Percentiles rank a stretch among this genome's conserved stretches.
Conservation (phyloP, 2,329 filamentous ascomycete species). For the Dactylellina leptospora region DNA sequence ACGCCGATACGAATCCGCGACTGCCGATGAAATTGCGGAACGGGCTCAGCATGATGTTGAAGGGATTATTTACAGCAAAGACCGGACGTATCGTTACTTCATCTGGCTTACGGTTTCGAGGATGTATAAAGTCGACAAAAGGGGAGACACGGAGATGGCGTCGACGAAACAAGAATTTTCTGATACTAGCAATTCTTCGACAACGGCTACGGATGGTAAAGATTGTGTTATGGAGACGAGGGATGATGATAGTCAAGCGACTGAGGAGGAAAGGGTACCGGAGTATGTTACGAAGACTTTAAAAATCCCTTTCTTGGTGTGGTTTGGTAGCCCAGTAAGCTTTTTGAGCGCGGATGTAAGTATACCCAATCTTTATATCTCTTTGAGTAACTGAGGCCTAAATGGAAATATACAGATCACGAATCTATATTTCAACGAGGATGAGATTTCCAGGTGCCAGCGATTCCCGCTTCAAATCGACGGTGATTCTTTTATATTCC, state of each 20-base stretch:
- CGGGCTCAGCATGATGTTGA: constrained; percentile 11
- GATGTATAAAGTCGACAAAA: constrained; percentile 2
- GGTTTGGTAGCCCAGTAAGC: constrained; percentile 35
- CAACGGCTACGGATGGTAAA: not conserved
- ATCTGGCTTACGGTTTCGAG: constrained; percentile 30
- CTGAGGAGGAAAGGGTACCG: not conserved
- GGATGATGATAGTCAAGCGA: not conserved
- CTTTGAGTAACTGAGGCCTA: too few species aligned
- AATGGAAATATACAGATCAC: too few species aligned
- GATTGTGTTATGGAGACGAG: not conserved
- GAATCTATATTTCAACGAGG: too few species aligned
- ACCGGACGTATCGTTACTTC: constrained; percentile 39
- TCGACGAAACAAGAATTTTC: too few species aligned
- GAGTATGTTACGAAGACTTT: constrained; percentile 6
- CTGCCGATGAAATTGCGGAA: not conserved
- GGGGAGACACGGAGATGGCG: not conserved
- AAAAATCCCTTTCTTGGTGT: constrained; percentile 46
- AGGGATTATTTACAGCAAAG: constrained; percentile 27
- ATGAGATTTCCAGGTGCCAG: too few species aligned
- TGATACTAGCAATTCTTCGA: not conserved
- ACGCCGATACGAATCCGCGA: not conserved
- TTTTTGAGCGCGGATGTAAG: constrained; percentile 38
- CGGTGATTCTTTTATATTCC: constrained; percentile 23
- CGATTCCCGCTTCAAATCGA: constrained; percentile 13
- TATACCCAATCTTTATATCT: too few species aligned